These are phyloP conservation scores for Chenopodium quinoa DNA, from an alignment of 148 eudicot species.

Conservation along the genomic window DNA sequence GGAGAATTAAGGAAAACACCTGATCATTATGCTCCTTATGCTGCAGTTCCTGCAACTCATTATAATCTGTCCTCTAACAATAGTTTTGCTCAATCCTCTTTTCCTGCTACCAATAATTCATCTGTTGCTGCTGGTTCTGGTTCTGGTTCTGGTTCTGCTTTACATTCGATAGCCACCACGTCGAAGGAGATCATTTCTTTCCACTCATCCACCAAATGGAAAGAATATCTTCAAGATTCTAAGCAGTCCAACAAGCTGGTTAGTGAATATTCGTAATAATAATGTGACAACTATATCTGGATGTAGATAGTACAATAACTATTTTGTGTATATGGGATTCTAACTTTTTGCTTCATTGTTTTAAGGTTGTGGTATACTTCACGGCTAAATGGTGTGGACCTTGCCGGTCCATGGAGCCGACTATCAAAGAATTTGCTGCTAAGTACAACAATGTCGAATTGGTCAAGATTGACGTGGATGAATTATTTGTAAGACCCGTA, in stretches of 20 bases:
- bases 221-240: slow-evolving; percentile 46
- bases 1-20: background rate
- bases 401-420: slow-evolving; percentile 55
- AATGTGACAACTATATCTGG: too few species aligned
- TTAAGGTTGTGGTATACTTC: slow-evolving; percentile 58
- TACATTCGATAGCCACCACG: background rate
- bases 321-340: background rate
- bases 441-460: slow-evolving; percentile 62
- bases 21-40: background rate
- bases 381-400: slow-evolving; percentile 81
- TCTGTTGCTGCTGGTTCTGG: background rate
- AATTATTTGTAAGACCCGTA: slow-evolving; percentile 44
- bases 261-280: background rate
- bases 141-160: background rate
- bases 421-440: slow-evolving; percentile 51
- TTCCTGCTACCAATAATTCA: background rate
- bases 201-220: slow-evolving; percentile 54
- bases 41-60: background rate
- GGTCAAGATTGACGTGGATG: slow-evolving; percentile 80
- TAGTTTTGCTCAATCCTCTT: background rate
- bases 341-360: background rate
- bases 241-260: slow-evolving; percentile 59
- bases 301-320: too few species aligned
- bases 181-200: slow-evolving; percentile 26
- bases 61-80: background rate